Conservation (phyloP, 2,329 filamentous ascomycete genomes). For the Laburnicola sp. region DNA sequence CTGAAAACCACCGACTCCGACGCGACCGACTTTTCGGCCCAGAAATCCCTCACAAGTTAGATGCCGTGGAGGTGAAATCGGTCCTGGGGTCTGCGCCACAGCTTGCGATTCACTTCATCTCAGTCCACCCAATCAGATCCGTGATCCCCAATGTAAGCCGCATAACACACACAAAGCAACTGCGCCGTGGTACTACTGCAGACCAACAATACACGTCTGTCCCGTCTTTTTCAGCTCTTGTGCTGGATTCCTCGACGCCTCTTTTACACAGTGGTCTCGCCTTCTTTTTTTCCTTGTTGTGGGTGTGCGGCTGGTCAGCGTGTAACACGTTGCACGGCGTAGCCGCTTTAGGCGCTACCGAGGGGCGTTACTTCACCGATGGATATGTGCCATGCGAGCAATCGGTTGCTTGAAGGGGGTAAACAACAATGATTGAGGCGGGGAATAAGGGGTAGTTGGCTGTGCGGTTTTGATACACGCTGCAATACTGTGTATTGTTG, state of each 20-base stretch:
- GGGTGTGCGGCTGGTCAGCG: neutral
- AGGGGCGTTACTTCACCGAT: neutral
- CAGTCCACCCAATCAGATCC: neutral
- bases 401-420: too few species aligned
- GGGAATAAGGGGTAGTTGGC: too few species aligned
- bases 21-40: neutral
- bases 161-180: neutral
- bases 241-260: neutral
- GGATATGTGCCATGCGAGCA: neutral
- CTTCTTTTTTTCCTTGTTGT: neutral
- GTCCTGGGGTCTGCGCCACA: neutral
- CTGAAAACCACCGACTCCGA: neutral
- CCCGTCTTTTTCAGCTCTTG: neutral
- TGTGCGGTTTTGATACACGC: too few species aligned
- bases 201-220: neutral
- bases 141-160: neutral
- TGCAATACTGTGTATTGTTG: too few species aligned
- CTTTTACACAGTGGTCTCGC: neutral
- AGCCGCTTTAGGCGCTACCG: neutral
- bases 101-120: neutral
- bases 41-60: neutral
- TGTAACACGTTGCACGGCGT: constrained; percentile 4
- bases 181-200: neutral
- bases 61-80: neutral
- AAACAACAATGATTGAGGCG: neutral